phyloP scores from a whole-genome alignment of 345 rosid species.

The Salix koriyanagi region DNA sequence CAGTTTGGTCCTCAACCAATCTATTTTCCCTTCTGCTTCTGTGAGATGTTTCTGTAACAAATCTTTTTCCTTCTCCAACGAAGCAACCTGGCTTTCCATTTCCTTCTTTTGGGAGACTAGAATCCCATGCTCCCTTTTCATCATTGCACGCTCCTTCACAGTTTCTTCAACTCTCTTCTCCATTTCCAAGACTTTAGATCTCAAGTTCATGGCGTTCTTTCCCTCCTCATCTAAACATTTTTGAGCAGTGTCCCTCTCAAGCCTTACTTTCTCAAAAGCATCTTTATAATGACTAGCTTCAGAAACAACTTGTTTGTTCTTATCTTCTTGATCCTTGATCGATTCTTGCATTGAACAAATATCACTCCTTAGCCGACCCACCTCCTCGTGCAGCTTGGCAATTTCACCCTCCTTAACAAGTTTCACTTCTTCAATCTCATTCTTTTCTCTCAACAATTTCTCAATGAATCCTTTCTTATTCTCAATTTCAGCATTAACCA shows the following conservation, averaged over 20 bases:
- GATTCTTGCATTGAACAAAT: conserved; percentile 29
- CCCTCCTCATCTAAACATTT: conserved; percentile 45
- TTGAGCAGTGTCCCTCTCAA: conserved; percentile 38
- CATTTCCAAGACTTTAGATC: conserved; percentile 30
- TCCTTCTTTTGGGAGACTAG: conserved; percentile 31
- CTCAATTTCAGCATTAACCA: conserved; percentile 13
- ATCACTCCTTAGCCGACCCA: conserved; percentile 29
- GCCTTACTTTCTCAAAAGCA: conserved; percentile 16
- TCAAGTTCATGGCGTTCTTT: conserved; percentile 30
- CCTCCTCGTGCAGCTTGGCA: conserved; percentile 34
- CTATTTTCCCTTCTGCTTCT: conserved; percentile 33
- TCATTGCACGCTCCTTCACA: conserved; percentile 28
- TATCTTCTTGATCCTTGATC: conserved; percentile 25
- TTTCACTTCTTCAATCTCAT: conserved; percentile 40
- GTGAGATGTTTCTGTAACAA: conserved; percentile 33
- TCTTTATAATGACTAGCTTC: conserved; percentile 20
- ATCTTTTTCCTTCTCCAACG: conserved; percentile 43
- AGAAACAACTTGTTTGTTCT: conserved; percentile 27
- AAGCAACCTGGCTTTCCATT: conserved; percentile 24
- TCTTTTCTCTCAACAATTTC: conserved; percentile 37
- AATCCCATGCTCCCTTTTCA: conserved; percentile 25
- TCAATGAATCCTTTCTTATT: conserved; percentile 34
- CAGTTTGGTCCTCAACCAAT: conserved; percentile 38
- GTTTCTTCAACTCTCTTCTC: conserved; percentile 38
- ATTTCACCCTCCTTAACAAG: conserved; percentile 37